Evolutionary conservation across 2,329 filamentous ascomycete genomes (phyloP), one percentile per base, ranked within the genome.

Genomic region (Aureobasidium sp.): DNA sequence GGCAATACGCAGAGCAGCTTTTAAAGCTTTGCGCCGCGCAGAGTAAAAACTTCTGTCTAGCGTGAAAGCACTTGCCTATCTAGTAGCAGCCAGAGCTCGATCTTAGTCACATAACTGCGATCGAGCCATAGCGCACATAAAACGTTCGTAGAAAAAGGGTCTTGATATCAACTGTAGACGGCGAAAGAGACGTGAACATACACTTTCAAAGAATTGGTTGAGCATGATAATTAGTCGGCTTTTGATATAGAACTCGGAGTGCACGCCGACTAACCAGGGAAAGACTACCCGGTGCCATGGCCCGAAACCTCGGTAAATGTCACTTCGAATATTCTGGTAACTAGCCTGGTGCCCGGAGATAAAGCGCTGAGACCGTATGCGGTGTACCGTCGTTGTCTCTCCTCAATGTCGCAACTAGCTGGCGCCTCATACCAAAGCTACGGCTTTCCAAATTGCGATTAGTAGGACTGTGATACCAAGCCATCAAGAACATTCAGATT

Each of bases 11-110:
- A 27, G 39, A 34, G 29, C 39, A 21, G 21, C 21, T 27, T 39
- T 45, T 3, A 25, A 54, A 57, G 39, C 39, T 57, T 57, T 57
- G 30, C 53, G 41, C 53, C 53, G 53, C 53, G 50, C 36, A 42
- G 50, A 54, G 50, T 54, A n/a, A 54, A 54, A 32, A 25, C 37
- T 10, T 27, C 50, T n/a, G 6, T 54, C 21, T 42, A 42, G 50
- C 50, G 49, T 53, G 34, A 29, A 4, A 16, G 32, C 25, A 53
- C 49, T 25, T 41, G 34, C 49, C 21, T 30, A n/a, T 53, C 49
- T 53, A 36, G 36, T 53, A 34, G 32, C 13, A 25, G 39, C 10
- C 36, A 16, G 4, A 42, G 27, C 21, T 1, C 21, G 21, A 21
- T 21, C 21, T 21, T 16, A n/a, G 36, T 13, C 13, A 25, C 15